Conservation (phyloP, 768 basidiomycete species). For the Tulasnella sp. region DNA sequence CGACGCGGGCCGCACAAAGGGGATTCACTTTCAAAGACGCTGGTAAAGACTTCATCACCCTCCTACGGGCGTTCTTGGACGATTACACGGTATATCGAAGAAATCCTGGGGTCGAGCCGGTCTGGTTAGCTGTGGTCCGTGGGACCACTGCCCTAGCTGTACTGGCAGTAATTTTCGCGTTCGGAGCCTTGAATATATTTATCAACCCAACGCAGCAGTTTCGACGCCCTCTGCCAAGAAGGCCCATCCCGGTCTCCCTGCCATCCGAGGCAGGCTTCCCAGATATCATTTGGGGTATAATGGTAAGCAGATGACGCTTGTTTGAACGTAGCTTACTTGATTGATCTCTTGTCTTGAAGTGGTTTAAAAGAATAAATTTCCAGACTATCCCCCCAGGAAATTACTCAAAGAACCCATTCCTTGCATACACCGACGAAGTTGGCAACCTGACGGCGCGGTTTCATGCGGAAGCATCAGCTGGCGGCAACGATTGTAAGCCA, state of each 20-base stretch:
- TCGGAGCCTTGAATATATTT: background rate
- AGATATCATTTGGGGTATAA: background rate
- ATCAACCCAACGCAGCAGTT: background rate
- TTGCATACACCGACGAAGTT: background rate
- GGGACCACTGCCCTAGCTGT: background rate
- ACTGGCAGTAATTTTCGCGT: background rate
- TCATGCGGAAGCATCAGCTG: background rate
- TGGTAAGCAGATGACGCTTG: background rate
- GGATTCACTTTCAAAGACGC: no score
- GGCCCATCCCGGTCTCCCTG: background rate
- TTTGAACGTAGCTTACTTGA: background rate
- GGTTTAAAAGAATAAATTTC: background rate
- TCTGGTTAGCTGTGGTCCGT: background rate
- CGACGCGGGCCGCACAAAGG: no score
- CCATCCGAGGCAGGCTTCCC: background rate
- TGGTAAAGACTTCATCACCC: background rate
- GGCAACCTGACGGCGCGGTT: background rate
- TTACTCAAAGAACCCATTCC: background rate
- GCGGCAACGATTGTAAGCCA: background rate
- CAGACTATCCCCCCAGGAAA: background rate
- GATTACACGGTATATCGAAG: background rate
- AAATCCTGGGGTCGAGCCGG: background rate
- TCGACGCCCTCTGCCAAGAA: background rate
- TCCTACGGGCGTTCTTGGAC: background rate
- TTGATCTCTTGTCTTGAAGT: background rate